Evolutionary conservation across 495 filamentous ascomycete species (phyloP).

Genomic region (Podospora sp.): DNA sequence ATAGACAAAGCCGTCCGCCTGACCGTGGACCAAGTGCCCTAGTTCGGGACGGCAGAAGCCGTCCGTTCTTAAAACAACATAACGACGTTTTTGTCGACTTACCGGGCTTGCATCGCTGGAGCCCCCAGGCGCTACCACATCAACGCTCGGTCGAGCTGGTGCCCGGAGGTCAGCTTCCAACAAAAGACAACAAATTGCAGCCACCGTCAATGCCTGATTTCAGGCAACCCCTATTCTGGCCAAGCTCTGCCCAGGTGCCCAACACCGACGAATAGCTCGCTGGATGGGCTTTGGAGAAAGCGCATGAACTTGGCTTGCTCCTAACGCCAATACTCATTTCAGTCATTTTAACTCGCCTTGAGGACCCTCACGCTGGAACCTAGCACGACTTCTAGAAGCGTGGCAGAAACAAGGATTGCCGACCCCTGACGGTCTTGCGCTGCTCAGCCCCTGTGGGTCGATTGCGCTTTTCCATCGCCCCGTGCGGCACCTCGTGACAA

Average conservation of each 20-base stretch:
- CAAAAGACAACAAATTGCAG: neutral
- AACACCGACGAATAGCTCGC: neutral
- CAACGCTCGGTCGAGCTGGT: neutral
- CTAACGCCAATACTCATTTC: constrained; percentile 32
- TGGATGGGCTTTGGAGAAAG: neutral
- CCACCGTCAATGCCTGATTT: constrained; percentile 20
- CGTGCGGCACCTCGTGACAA: neutral
- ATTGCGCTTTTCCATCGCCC: neutral
- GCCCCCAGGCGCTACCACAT: neutral
- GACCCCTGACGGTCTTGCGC: neutral
- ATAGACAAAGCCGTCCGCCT: neutral
- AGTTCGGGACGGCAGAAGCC: constrained; percentile 18
- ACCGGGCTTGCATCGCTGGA: constrained; percentile 1
- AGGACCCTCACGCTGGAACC: neutral
- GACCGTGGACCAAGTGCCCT: constrained; percentile 1
- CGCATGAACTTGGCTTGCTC: constrained; percentile 33
- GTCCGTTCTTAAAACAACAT: constrained; percentile 22
- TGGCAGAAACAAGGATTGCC: neutral
- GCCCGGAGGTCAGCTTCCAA: neutral
- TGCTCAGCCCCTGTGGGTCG: constrained; percentile 1
- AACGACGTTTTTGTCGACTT: neutral
- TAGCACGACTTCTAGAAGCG: constrained; percentile 9
- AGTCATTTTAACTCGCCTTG: neutral
- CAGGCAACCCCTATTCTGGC: neutral
- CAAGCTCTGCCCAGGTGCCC: neutral